Conservation (phyloP, 139 green algal species). For the Tetradesmus lagerheimii region DNA sequence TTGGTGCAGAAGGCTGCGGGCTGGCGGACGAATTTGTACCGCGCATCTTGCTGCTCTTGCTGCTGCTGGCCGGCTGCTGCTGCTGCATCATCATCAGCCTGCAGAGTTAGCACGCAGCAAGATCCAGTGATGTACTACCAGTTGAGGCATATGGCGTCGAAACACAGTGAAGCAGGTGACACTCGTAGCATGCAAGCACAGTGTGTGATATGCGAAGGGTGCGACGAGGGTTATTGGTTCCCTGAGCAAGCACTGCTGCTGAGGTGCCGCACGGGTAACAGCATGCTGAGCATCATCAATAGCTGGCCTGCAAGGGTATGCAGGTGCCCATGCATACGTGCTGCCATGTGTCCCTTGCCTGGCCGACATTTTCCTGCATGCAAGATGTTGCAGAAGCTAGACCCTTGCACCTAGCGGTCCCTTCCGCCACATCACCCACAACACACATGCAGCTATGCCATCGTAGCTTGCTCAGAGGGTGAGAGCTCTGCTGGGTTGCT, state of each 20-base stretch:
- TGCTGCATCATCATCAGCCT: not conserved
- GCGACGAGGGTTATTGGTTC: too few relatives aligned
- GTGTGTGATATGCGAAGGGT: too few relatives aligned
- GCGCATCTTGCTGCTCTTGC: conserved; percentile 11
- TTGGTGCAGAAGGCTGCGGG: conserved; percentile 43
- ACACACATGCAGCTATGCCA: not conserved
- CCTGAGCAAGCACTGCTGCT: not conserved
- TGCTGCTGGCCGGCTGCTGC: conserved; percentile 13
- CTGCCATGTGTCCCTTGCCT: not conserved
- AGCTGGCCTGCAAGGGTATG: not conserved
- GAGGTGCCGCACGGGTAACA: not conserved
- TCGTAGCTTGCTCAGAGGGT: too few relatives aligned
- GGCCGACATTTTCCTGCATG: not conserved
- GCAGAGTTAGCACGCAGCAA: not conserved
- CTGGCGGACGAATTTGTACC: not conserved
- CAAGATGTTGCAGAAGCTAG: not conserved
- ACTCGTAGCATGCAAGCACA: too few relatives aligned
- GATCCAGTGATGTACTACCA: not conserved
- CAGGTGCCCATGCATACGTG: too few relatives aligned
- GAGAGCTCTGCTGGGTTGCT: not conserved
- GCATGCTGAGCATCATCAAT: not conserved
- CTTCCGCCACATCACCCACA: not conserved
- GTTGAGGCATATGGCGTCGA: too few relatives aligned
- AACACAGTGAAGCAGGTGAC: too few relatives aligned
- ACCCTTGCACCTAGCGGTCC: not conserved